Evolutionary conservation across 768 basidiomycete genomes (phyloP).

Genomic region (Stropharia rugosoannulata): DNA sequence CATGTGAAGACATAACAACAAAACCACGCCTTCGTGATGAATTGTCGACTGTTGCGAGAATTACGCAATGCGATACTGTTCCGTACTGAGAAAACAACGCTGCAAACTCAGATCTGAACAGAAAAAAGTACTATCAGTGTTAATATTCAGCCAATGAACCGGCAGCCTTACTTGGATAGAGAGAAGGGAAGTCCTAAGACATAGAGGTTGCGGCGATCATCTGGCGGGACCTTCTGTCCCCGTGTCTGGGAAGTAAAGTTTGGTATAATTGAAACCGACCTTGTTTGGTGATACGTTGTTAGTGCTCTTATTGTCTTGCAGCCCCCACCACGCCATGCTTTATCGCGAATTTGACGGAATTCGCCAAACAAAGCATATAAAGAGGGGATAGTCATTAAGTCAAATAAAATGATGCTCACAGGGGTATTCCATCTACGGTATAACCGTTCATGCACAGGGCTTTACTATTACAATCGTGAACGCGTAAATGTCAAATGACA

Average conservation of each 20-base stretch:
- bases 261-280: constrained; percentile 36
- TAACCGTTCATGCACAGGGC: constrained; percentile 68
- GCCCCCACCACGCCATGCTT: too few relatives aligned
- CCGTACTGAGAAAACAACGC: constrained; percentile 65
- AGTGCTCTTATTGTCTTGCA: too few relatives aligned
- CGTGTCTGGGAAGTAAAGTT: constrained; percentile 21
- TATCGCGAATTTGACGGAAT: too few relatives aligned
- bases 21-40: constrained; percentile 83
- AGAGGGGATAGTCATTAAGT: too few relatives aligned
- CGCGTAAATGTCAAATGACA: background rate
- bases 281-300: constrained; percentile 14
- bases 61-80: constrained; percentile 72
- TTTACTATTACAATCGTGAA: constrained; percentile 41
- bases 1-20: constrained; percentile 75
- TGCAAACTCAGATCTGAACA: constrained; percentile 51
- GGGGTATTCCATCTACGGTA: constrained; percentile 47
- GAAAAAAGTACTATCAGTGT: background rate
- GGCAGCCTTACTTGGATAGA: constrained; percentile 59
- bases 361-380: too few relatives aligned
- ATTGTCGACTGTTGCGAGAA: constrained; percentile 81
- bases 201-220: constrained; percentile 78
- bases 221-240: constrained; percentile 25
- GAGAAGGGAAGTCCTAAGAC: constrained; percentile 84
- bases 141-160: background rate
- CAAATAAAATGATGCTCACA: constrained; percentile 42